phyloP scores from a whole-genome alignment of 345 rosid genomes.

The Linum usitatissimum region DNA sequence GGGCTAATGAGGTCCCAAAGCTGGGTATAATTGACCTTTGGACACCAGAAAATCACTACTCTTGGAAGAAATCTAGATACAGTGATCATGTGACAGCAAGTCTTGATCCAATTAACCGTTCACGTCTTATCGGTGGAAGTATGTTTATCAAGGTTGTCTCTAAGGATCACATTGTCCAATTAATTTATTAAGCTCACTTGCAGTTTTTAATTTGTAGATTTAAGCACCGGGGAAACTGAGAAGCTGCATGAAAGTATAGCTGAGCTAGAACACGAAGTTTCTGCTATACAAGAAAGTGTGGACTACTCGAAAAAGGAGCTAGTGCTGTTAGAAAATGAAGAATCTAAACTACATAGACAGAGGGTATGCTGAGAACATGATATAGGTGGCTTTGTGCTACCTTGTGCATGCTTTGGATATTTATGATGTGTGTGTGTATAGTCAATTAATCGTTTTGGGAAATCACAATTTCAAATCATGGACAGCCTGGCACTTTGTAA shows the following conservation, averaged over 20 bases:
- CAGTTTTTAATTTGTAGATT: constrained; percentile 25
- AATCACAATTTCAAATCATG: neutral
- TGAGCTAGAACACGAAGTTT: constrained; percentile 47
- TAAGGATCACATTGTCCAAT: neutral
- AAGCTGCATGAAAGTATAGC: constrained; percentile 44
- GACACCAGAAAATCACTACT: constrained; percentile 89
- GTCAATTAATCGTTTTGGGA: constrained; percentile 7
- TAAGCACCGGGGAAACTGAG: constrained; percentile 64
- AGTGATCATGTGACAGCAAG: constrained; percentile 64
- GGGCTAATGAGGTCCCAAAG: constrained; percentile 63
- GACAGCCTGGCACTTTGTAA: neutral
- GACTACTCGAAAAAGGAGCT: constrained; percentile 44
- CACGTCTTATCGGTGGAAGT: constrained; percentile 68
- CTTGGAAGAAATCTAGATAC: constrained; percentile 83
- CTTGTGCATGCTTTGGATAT: constrained; percentile 1
- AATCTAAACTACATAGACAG: constrained; percentile 51
- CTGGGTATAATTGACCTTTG: constrained; percentile 68
- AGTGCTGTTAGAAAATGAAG: constrained; percentile 56
- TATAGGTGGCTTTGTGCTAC: neutral
- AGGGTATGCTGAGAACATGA: constrained; percentile 36
- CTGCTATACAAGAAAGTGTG: constrained; percentile 31
- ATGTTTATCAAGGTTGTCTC: constrained; percentile 15
- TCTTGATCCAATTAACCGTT: constrained; percentile 57
- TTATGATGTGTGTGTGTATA: neutral
- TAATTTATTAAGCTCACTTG: neutral